phyloP scores from a whole-genome alignment of 192 early-diverging fungal species.

The Backusella morwellensis region DNA sequence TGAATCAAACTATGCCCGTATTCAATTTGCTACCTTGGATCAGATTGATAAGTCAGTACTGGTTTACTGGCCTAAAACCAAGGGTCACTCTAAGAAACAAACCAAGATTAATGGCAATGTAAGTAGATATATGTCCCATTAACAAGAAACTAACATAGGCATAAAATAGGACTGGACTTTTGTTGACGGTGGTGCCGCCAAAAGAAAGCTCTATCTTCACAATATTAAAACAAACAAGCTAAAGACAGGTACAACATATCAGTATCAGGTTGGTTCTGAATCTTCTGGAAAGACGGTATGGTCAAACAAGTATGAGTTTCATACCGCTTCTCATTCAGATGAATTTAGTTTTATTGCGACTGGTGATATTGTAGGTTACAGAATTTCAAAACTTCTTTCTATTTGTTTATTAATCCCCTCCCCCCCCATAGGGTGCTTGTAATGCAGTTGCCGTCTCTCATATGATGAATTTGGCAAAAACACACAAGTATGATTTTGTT shows the following conservation, averaged over 20 bases:
- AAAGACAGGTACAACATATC: conserved; percentile 21
- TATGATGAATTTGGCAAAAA: conserved; percentile 17
- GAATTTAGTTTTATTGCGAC: conserved; percentile 29
- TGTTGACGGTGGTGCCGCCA: conserved; percentile 24
- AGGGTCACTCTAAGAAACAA: background rate
- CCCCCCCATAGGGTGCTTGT: conserved; percentile 8
- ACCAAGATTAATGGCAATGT: conserved; percentile 6
- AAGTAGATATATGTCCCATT: background rate
- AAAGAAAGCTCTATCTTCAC: conserved; percentile 26
- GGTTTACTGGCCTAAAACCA: conserved; percentile 26
- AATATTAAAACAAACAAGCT: conserved; percentile 22
- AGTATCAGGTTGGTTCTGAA: conserved; percentile 26
- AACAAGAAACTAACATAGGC: background rate
- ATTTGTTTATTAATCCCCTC: background rate
- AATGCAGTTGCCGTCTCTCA: conserved; percentile 29
- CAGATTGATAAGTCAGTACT: conserved; percentile 6
- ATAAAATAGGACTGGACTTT: conserved; percentile 25
- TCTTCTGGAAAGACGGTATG: background rate
- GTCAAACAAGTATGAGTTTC: conserved; percentile 25
- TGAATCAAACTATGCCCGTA: conserved; percentile 26
- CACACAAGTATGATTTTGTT: conserved; percentile 34
- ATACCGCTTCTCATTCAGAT: conserved; percentile 16
- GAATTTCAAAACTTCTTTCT: background rate
- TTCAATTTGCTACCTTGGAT: conserved; percentile 28
- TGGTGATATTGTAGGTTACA: conserved; percentile 30